Percentiles rank a stretch among this genome's conserved stretches.
These are phyloP conservation scores for Ophiocordyceps camponoti-leonardi DNA, from an alignment of 2,329 filamentous ascomycete species.

Conservation along the genomic window DNA sequence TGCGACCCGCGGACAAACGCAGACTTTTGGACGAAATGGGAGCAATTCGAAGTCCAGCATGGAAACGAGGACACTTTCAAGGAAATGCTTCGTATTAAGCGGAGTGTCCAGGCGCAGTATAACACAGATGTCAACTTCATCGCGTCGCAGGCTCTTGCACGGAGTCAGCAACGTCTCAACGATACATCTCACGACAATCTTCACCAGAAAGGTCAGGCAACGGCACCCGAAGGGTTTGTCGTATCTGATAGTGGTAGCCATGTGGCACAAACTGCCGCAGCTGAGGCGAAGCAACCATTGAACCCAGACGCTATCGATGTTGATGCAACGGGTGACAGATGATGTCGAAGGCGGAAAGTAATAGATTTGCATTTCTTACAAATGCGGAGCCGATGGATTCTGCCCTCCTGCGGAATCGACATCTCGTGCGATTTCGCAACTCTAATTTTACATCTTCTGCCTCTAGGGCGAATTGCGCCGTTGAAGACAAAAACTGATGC, in stretches of 20 bases:
- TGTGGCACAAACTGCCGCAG: neutral
- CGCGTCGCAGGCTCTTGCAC: slow-evolving; percentile 81
- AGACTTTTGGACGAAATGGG: slow-evolving; percentile 93
- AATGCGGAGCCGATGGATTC: too few relatives aligned
- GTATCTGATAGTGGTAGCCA: neutral
- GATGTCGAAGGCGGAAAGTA: neutral
- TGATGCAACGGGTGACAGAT: neutral
- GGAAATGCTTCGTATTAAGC: slow-evolving; percentile 95
- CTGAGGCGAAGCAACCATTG: neutral
- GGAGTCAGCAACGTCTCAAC: slow-evolving; percentile 49
- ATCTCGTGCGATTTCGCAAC: too few relatives aligned
- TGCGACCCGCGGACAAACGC: slow-evolving; percentile 85
- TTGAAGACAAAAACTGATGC: too few relatives aligned
- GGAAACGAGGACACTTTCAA: slow-evolving; percentile 99
- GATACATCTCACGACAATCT: slow-evolving; percentile 2
- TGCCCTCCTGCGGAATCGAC: too few relatives aligned
- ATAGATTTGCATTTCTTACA: too few relatives aligned
- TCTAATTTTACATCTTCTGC: neutral
- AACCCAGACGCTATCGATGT: neutral
- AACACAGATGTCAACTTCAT: slow-evolving; percentile 99
- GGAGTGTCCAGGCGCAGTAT: slow-evolving; percentile 93
- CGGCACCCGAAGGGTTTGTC: neutral
- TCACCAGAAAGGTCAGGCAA: neutral
- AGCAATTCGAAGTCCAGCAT: slow-evolving; percentile 90
- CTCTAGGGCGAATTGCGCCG: neutral